These are phyloP conservation scores for Hypoxylon sp. DNA, from an alignment of 2,329 filamentous ascomycete species.

Conservation along the genomic window DNA sequence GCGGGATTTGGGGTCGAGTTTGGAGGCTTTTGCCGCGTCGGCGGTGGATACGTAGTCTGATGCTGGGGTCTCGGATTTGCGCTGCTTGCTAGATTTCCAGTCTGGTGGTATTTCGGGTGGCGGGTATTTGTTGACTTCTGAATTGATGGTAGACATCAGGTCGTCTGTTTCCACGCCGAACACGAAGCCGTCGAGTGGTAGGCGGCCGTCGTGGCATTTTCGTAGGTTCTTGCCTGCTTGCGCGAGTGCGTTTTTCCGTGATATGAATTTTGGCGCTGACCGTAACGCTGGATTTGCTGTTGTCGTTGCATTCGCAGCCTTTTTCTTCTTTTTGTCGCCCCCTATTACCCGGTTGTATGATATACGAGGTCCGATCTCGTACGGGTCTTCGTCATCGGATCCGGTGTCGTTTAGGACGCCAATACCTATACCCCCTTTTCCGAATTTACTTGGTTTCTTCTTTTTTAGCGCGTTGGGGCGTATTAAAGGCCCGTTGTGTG, in stretches of 20 bases:
- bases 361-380: conserved; percentile 91
- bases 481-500: conserved; percentile 57
- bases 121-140: conserved; percentile 66
- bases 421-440: conserved; percentile 82
- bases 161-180: conserved; percentile 70
- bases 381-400: conserved; percentile 95
- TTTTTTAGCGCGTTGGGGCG: conserved; percentile 52
- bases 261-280: conserved; percentile 80
- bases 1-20: conserved; percentile 80
- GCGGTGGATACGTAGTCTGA: conserved; percentile 74
- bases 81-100: conserved; percentile 77
- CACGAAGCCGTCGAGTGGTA: conserved; percentile 85
- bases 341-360: conserved; percentile 87
- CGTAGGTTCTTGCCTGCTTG: conserved; percentile 65
- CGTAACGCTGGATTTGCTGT: conserved; percentile 74
- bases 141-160: conserved; percentile 61
- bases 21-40: conserved; percentile 83
- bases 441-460: conserved; percentile 51
- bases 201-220: conserved; percentile 85
- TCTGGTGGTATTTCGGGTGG: conserved; percentile 78
- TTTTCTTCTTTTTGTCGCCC: conserved; percentile 82
- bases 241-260: conserved; percentile 69
- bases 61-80: conserved; percentile 51
- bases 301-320: conserved; percentile 61
- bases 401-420: conserved; percentile 93